A percentile compares a stretch with the other conserved stretches of the same genome.
Conservation (phyloP, 345 rosid species). For the Trapa incisa region DNA sequence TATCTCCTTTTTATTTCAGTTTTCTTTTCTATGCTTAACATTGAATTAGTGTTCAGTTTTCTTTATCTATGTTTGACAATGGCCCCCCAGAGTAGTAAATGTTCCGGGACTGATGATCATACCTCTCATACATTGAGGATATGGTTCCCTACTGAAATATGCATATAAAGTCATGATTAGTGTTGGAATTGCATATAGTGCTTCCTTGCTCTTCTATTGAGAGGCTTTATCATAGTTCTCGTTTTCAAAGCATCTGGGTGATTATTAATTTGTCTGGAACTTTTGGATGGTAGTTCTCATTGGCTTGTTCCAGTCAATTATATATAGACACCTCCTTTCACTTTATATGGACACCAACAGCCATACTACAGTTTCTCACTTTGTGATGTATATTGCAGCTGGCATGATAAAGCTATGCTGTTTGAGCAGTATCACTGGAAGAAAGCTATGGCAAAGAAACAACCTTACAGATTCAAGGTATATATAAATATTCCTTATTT, state of each 20-base stretch:
- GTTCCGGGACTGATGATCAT: background rate
- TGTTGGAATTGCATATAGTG: background rate
- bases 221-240: background rate
- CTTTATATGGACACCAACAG: background rate
- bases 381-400: conserved; percentile 36
- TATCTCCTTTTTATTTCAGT: background rate
- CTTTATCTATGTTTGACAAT: background rate
- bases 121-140: background rate
- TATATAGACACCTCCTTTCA: background rate
- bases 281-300: background rate
- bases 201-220: background rate
- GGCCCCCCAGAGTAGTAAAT: background rate
- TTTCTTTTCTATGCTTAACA: background rate
- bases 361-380: background rate
- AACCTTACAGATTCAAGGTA: conserved; percentile 80
- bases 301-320: background rate
- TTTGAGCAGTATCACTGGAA: conserved; percentile 86
- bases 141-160: background rate
- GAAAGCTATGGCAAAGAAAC: conserved; percentile 54
- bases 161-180: background rate
- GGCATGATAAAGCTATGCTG: conserved; percentile 82
- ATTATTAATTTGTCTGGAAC: background rate
- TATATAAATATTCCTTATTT: background rate
- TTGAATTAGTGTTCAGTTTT: background rate
- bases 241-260: background rate